These are phyloP conservation scores for Alternaria tenuissima DNA, from an alignment of 2,329 filamentous ascomycete species.

Conservation along the genomic window DNA sequence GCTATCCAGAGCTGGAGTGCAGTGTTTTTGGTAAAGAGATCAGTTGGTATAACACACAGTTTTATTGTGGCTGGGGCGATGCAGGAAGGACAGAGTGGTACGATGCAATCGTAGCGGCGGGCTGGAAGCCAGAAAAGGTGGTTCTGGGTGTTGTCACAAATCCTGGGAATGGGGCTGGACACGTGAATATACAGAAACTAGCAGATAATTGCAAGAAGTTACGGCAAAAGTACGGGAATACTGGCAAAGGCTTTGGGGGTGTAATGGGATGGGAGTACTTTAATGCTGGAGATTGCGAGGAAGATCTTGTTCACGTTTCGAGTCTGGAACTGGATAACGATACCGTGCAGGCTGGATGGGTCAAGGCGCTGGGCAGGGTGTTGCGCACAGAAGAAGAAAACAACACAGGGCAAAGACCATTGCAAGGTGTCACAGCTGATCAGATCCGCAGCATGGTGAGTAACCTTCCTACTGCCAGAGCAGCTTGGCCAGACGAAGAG, in stretches of 20 bases:
- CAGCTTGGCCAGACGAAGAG: conserved; percentile 53
- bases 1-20: conserved; percentile 76
- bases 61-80: conserved; percentile 90
- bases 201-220: conserved; percentile 66
- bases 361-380: conserved; percentile 67
- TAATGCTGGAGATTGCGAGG: conserved; percentile 64
- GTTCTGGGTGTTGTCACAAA: conserved; percentile 85
- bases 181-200: conserved; percentile 66
- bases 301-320: conserved; percentile 39
- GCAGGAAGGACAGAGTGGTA: conserved; percentile 62
- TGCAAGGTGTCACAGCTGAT: conserved; percentile 39
- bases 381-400: conserved; percentile 42
- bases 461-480: conserved; percentile 40
- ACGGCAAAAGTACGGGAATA: conserved; percentile 63
- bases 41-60: conserved; percentile 89
- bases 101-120: conserved; percentile 64
- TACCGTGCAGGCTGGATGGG: conserved; percentile 65
- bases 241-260: conserved; percentile 71
- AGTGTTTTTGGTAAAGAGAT: conserved; percentile 60
- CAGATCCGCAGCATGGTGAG: conserved; percentile 46
- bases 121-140: conserved; percentile 77
- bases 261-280: conserved; percentile 98
- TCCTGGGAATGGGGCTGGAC: conserved; percentile 72
- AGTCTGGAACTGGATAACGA: conserved; percentile 33
- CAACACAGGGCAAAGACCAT: conserved; percentile 21